phyloP scores from a whole-genome alignment of 306 rosid genomes.

The Prunus armeniaca region DNA sequence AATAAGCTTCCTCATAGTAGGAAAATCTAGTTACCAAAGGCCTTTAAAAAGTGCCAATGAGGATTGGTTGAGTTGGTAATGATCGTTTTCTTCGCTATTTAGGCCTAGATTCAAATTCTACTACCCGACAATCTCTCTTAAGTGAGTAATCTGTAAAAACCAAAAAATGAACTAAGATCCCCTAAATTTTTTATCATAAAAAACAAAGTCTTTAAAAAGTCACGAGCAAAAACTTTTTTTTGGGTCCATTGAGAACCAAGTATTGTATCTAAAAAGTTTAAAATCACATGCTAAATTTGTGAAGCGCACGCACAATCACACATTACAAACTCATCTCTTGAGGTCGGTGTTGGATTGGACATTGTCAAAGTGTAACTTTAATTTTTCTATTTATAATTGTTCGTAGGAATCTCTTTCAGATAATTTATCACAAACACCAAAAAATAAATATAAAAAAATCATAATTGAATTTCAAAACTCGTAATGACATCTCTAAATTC shows the following conservation, averaged over 20 bases:
- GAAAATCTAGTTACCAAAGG: background rate
- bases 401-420: background rate
- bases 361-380: too few species aligned
- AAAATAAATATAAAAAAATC: too few species aligned
- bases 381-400: too few species aligned
- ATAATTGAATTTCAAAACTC: background rate
- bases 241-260: background rate
- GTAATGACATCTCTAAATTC: too few species aligned
- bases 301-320: background rate
- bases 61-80: too few species aligned
- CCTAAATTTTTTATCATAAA: too few species aligned
- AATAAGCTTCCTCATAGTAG: background rate
- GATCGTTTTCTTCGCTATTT: too few species aligned
- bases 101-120: rapidly evolving
- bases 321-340: background rate
- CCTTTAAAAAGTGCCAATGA: background rate
- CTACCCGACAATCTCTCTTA: rapidly evolving
- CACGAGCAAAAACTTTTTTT: background rate
- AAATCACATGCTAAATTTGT: background rate
- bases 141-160: too few species aligned
- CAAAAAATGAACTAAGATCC: rapidly evolving
- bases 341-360: background rate
- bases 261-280: background rate
- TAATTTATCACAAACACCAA: background rate
- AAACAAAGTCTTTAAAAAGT: background rate